A percentile compares a stretch with the other conserved stretches of the same genome.
These are phyloP conservation scores for Solanum tarapatanum DNA, from an alignment of 257 asterid genomes.

Conservation along the genomic window DNA sequence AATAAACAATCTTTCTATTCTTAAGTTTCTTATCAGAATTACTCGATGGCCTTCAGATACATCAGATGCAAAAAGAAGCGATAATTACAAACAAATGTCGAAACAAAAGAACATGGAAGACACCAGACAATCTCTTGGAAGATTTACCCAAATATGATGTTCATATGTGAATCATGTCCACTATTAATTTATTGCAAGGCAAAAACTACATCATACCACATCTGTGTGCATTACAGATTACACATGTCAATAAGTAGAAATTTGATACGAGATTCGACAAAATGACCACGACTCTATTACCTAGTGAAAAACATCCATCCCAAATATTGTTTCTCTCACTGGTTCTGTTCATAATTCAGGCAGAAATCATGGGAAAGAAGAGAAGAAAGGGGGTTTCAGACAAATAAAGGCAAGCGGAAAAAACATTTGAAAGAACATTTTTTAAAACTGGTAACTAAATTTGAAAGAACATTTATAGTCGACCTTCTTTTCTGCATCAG, in stretches of 20 bases:
- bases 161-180: neutral
- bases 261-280: neutral
- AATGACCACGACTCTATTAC: neutral
- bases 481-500: constrained; percentile 90
- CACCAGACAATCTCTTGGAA: neutral
- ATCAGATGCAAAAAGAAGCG: neutral
- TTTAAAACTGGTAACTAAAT: neutral
- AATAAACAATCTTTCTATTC: neutral
- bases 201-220: neutral
- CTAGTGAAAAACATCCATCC: neutral
- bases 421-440: neutral
- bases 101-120: neutral
- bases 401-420: neutral
- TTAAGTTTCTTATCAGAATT: neutral
- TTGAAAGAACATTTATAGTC: neutral
- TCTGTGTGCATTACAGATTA: neutral
- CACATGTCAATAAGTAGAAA: neutral
- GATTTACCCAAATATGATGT: neutral
- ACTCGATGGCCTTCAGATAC: neutral
- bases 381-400: neutral
- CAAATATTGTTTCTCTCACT: neutral
- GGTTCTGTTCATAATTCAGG: neutral
- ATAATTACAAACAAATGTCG: neutral
- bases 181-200: neutral
- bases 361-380: neutral